Base-by-base conservation (phyloP, 441 rosid genomes). In the Corymbia citriodora region DNA sequence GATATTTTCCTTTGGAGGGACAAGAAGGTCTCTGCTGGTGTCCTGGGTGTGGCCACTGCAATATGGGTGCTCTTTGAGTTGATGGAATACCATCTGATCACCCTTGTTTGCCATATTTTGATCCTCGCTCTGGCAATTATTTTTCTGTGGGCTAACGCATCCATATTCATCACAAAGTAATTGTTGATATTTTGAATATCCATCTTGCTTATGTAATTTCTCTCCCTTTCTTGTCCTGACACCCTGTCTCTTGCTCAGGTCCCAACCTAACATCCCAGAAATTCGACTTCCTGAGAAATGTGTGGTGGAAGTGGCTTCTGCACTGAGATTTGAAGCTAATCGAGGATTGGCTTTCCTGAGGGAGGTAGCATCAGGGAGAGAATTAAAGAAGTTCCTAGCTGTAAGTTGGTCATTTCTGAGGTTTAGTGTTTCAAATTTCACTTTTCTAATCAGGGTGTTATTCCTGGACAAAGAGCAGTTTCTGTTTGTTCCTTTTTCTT, bases 1-100 rank as follows among this genome's bases (percentile, higher is more conserved):
- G 97, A 95, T 92, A 90, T 94, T 88, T 92, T 95, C 91, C 94
- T 95, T 88, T 95, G 97, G 97, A 95, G 95, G 93, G 90, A 95
- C 91, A 95, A 95, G 94, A 95, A 95, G 92, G 91, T 93, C 81
- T 95, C 97, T 14, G 95, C 92, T 13, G 91, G 92, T 90, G 94
- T 93, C 23, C 93, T 95, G 48, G 95, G 95, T 68, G 92, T 90
- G 48, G 95, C 93, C 61, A 95, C 97, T 49, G 94, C 92, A 19
- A 92, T 95, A 12, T 95, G 97, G 97, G 82, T 95, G 81, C 92
- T 95, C 61, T 95, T 95, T 92, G 96, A 95, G 65, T 90, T 95
- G 95, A 92, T 95, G 88, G 93, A 95, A 48, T 95, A 95, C 87
- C 95, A 95, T 23, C 91, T 95, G 85, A 89, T 95, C 89, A 93